Base-by-base conservation (phyloP, 2,329 filamentous ascomycete species). In the Corinectria fuckeliana region DNA sequence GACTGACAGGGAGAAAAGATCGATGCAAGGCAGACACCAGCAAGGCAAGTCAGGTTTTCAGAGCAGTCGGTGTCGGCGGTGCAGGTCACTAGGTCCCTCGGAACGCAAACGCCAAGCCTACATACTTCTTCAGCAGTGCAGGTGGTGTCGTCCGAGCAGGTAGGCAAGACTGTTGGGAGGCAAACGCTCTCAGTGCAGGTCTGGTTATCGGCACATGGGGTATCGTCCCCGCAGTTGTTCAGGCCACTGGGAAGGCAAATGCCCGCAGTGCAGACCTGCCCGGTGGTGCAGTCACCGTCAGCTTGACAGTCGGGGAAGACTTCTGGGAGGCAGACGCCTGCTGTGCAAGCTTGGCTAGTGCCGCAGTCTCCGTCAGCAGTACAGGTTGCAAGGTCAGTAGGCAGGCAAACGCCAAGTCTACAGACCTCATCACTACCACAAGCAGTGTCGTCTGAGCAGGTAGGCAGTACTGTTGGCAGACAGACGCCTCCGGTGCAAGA, bases 91-190 rank as follows among this genome's bases (percentile, higher is more conserved):
- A 58, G 26, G 6, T 44, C 7, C 21, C 56, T 49, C 0, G 56
- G 56, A 5, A 58, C 36, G 9, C 56, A 58, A 25, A 53, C 36
- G 7, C 36, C 56, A 7, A 58, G 50, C 16, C 56, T 58, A 23
- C 56, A 58, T 6, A 58, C 50, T 26, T 58, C n/a, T 9, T 58
- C 50, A 7, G 44, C 42, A 1, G 56, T 53, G 14, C 56, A 58
- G 20, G 34, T 26, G 21, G 34, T 36, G n/a, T 53, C 50, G 3
- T 23, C 28, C 4, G 41, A 36, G 5, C 56, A 58, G 3, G 20
- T 53, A 2, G 49, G 56, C 13, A 58, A n/a, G 8, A 50, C 16
- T 9, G 42, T 44, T 2, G 56, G 56, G 2, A 58, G 44, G 21
- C 56, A 58, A 5, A 53, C 42, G 1, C 56, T 50, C 1, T 28